Base-by-base conservation (phyloP, 345 rosid species). In the Hibiscus tridactylites region DNA sequence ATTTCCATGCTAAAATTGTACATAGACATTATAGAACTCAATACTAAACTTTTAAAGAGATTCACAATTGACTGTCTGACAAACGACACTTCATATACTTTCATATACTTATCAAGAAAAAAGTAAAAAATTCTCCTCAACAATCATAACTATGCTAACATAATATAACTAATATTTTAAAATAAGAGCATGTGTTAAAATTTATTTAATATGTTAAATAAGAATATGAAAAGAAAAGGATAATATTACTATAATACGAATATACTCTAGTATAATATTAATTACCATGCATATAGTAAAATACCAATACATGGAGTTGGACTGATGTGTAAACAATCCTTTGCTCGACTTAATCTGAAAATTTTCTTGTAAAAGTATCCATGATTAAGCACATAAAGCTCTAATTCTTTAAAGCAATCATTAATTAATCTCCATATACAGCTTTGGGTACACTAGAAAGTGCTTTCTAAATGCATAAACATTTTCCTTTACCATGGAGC, bases 381-480 rank as follows among this genome's bases (percentile, higher is more conserved):
- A 49, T 67, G 71, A 49, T 67, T 49, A 49, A 67, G 71, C 59
- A 67, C 39, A 67, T 4, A 67, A 67, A 67, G 71, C 7, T 67
- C 44, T 49, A 11, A 49, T 16, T 49, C 71, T 67, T 67, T 49
- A 49, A 49, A 49, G 4, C 42, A 67, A 15, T 67, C 59, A 67
- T 67, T 13, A 9, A 19, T 49, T 49, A 12, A 57, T 47, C 42
- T 49, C 7, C 10, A 47, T 46, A 65, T 46, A 46, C 31, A 46
- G 11, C 69, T 19, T 19, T 5, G 4, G 31, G 29, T 64, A 19
- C 15, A 3, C 17, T 42, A 64, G 17, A 65, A 47, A 21, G 29
- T 57, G 61, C 29, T 57, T 57, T 39, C 21, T 57, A 9, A 66
- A 26, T 26, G 13, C 2, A 65, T 13, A 64, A 11, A 17, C 31